phyloP scores from a whole-genome alignment of 106 monocot species.

The Dendrobium chrysotoxum region DNA sequence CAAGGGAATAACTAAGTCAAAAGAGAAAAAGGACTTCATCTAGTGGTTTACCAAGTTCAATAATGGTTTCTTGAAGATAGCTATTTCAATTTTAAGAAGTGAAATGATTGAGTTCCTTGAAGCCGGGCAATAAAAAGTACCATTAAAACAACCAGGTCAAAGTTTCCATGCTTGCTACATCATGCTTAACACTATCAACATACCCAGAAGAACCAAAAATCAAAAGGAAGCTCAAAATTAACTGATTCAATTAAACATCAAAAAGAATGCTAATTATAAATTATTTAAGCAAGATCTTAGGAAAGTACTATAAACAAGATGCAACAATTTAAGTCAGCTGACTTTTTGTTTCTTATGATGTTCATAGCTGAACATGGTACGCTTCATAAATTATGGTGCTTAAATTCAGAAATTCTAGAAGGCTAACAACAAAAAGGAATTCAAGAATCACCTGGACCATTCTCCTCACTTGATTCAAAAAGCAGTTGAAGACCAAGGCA shows the following conservation, averaged over 20 bases:
- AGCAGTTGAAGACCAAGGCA: conserved; percentile 94
- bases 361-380: neutral
- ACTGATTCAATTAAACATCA: neutral
- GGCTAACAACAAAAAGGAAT: neutral
- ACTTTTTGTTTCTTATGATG: neutral
- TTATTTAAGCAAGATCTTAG: neutral
- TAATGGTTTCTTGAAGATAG: neutral
- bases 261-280: neutral
- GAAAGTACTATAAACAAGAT: neutral
- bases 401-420: neutral
- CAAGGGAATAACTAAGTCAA: neutral
- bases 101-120: neutral
- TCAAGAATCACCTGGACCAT: conserved; percentile 56
- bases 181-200: neutral
- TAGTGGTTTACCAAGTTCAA: neutral
- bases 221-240: neutral
- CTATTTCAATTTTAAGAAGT: neutral
- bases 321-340: neutral
- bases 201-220: neutral
- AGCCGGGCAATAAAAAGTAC: neutral
- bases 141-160: neutral
- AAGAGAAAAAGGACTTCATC: neutral
- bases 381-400: neutral
- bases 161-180: neutral
- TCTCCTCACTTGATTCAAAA: conserved; percentile 93